A percentile compares a stretch with the other conserved stretches of the same genome.
Conservation (phyloP, 345 rosid species). For the Eucalyptus shirleyi region DNA sequence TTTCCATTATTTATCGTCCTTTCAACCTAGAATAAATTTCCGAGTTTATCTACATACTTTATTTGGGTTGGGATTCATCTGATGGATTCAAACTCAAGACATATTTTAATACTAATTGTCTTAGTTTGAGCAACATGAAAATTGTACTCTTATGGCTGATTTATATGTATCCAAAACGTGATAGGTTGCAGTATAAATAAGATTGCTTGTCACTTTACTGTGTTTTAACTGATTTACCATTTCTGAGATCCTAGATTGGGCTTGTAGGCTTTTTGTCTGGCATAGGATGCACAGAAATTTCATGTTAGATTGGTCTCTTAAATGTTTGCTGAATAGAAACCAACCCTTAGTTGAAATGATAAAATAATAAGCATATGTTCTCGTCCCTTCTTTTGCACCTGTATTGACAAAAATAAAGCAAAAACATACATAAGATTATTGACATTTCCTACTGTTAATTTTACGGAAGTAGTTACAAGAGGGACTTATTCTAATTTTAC, state of each 20-base stretch:
- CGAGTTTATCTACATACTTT: neutral
- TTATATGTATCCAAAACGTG: neutral
- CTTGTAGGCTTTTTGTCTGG: too few species aligned
- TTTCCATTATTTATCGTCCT: neutral
- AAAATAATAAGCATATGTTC: too few species aligned
- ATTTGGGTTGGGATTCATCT: neutral
- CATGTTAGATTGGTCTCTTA: neutral
- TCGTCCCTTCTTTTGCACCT: too few species aligned
- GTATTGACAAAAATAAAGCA: too few species aligned
- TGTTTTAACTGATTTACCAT: neutral
- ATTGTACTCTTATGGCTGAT: neutral
- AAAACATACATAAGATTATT: too few species aligned
- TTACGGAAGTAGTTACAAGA: too few species aligned
- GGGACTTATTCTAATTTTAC: too few species aligned
- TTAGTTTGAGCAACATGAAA: neutral
- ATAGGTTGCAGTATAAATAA: neutral
- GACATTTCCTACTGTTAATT: neutral
- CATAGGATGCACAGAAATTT: too few species aligned
- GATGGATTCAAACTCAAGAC: neutral
- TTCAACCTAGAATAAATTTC: neutral
- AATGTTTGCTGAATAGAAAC: neutral
- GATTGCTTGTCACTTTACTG: neutral
- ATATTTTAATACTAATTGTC: neutral
- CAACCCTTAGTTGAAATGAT: too few species aligned
- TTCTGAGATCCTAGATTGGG: neutral